Base-by-base conservation (phyloP, 768 basidiomycete genomes). In the Serpula lacrymans region DNA sequence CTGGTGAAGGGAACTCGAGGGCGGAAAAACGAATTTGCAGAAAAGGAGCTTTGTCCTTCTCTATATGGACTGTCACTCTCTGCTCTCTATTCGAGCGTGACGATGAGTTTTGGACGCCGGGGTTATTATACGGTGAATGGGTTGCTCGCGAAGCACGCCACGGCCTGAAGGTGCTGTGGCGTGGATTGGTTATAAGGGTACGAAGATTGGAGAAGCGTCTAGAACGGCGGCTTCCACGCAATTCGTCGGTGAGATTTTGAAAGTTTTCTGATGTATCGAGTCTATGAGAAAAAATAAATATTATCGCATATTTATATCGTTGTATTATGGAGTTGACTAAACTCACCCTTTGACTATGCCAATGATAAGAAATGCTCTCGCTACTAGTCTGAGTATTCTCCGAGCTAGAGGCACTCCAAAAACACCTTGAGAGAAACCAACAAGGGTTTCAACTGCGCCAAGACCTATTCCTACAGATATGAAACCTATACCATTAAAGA, bases 291-390 rank as follows among this genome's bases (percentile, higher is more conserved):
- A 42, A 31, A 10, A 42, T 20, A 11, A 34, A 21, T 13, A 29
- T 7, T 17, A 14, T 31, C 24, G 6, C 39, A 21, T 25, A 6
- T 8, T 12, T 16, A 26, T 20, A 14, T 12, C 31, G 17, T 24
- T 26, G 11, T 1, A 28, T 39, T 7, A 24, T 21, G 11, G 0
- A 16, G 32, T 6, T 8, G 25, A 14, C 6, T n/a, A 2, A 18
- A 60, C 78, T 41, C 45, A 87, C 87, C 87, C 86, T 64, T 81
- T 81, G 21, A 78, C 60, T 16, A 81, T 47, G 13, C 87, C 88
- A 40, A 82, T 71, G 43, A 77, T 71, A 14, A 89, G 54, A 48
- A 63, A 71, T 0, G 68, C 72, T 33, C 84, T 69, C 3, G 70
- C 68, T 9, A 80, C 27, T 37, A 82, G 58, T 31, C 82, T 69